A percentile compares a stretch with the other conserved stretches of the same genome.
phyloP scores from a whole-genome alignment of 805 yeast species.

The Jamesozyma jinghongensis region DNA sequence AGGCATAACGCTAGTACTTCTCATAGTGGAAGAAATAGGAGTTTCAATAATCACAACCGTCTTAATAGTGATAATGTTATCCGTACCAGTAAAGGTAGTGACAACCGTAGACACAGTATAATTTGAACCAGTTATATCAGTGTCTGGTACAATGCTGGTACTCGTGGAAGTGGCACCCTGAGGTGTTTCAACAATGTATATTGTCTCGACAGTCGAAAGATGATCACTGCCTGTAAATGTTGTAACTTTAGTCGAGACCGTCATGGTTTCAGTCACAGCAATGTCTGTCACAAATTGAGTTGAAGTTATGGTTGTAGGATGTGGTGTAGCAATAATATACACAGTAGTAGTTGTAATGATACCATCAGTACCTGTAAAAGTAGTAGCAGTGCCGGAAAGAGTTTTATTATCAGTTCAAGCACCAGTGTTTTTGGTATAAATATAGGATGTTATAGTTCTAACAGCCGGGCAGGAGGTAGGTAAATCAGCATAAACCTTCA shows the following conservation, averaged over 20 bases:
- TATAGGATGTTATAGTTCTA: background rate
- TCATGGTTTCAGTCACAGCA: background rate
- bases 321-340: background rate
- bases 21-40: background rate
- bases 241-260: background rate
- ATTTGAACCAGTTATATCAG: background rate
- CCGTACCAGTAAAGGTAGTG: background rate
- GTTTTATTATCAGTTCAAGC: conserved; percentile 2
- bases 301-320: conserved; percentile 16
- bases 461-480: background rate
- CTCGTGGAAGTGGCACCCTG: background rate
- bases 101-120: background rate
- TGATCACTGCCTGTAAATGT: background rate
- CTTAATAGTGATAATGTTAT: background rate
- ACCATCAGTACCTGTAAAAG: background rate
- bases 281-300: too few species aligned
- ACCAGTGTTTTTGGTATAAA: background rate
- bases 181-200: background rate
- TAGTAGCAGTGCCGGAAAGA: background rate
- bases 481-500: background rate
- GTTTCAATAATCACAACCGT: background rate
- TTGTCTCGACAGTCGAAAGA: background rate
- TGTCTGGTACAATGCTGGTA: background rate
- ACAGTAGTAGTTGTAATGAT: background rate
- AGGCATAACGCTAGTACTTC: background rate